Percentiles rank a stretch among this genome's conserved stretches.
These are phyloP conservation scores for Russula foetens DNA, from an alignment of 768 basidiomycete genomes.

Conservation along the genomic window DNA sequence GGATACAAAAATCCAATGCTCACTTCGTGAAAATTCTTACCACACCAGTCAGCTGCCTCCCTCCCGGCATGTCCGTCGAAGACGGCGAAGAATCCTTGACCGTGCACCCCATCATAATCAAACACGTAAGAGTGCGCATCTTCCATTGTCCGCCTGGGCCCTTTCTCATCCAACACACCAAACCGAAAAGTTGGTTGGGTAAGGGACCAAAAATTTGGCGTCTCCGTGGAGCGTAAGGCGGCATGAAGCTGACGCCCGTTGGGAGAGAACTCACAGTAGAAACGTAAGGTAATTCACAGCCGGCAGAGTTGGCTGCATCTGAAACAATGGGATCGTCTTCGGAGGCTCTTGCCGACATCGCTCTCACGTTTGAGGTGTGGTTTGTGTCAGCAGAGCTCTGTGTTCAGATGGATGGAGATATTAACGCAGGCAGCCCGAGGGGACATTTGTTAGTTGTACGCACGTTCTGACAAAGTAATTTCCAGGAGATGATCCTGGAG, in stretches of 20 bases:
- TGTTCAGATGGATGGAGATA: background rate
- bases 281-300: conserved; percentile 10
- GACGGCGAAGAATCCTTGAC: conserved; percentile 97
- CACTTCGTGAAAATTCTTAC: conserved; percentile 90
- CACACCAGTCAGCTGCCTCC: conserved; percentile 99
- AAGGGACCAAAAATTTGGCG: conserved; percentile 67
- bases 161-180: conserved; percentile 75
- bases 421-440: background rate
- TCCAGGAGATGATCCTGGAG: background rate
- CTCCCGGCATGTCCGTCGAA: conserved; percentile 99
- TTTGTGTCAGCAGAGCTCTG: background rate
- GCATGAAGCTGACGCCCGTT: background rate
- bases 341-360: background rate
- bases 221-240: conserved; percentile 31
- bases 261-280: conserved; percentile 11
- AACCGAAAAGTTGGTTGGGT: conserved; percentile 46
- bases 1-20: conserved; percentile 12
- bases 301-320: background rate
- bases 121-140: conserved; percentile 95
- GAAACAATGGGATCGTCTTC: conserved; percentile 1
- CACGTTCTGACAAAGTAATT: background rate
- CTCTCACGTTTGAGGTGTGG: background rate
- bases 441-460: background rate
- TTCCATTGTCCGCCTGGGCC: conserved; percentile 90
- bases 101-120: conserved; percentile 83